Percentiles rank a stretch among this genome's conserved stretches.
These are phyloP conservation scores for Tolypocladium amazonense DNA, from an alignment of 2,329 filamentous ascomycete genomes.

Conservation along the genomic window DNA sequence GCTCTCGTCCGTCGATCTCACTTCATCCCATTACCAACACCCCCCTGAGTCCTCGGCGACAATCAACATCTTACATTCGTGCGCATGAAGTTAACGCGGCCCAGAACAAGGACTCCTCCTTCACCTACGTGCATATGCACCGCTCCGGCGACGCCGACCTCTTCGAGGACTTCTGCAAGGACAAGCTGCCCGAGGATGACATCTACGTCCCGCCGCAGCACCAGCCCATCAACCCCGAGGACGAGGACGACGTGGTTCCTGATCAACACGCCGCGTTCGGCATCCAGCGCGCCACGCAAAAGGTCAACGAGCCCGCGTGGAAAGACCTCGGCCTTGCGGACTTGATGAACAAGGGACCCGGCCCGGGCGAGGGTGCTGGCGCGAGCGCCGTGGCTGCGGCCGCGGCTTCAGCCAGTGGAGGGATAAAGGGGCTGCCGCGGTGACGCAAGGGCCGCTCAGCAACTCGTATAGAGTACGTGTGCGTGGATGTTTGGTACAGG, in stretches of 20 bases:
- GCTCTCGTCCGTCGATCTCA: background rate
- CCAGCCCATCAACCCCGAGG: conserved; percentile 76
- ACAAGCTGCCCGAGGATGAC: conserved; percentile 63
- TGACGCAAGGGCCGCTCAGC: conserved; percentile 1
- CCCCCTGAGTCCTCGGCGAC: background rate
- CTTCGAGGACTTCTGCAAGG: conserved; percentile 66
- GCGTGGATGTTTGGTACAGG: background rate
- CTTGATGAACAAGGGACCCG: conserved; percentile 55
- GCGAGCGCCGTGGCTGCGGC: conserved; percentile 1
- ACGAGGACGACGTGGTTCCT: conserved; percentile 80
- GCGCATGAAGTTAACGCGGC: background rate
- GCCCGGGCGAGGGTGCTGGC: conserved; percentile 10
- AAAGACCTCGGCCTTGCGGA: conserved; percentile 65
- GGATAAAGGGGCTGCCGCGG: conserved; percentile 10
- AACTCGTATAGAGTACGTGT: background rate
- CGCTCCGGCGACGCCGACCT: conserved; percentile 63
- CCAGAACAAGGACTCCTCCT: conserved; percentile 63
- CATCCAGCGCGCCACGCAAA: conserved; percentile 70
- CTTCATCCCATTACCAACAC: background rate
- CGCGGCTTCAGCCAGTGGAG: conserved; percentile 3
- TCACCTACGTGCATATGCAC: conserved; percentile 69
- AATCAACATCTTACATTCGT: background rate
- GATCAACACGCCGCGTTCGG: conserved; percentile 84
- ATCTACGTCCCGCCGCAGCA: conserved; percentile 73
- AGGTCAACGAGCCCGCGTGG: conserved; percentile 62